Percentiles rank a stretch among this genome's conserved stretches.
Conservation (phyloP, 148 eudicot genomes). For the Salicornia ramosissima region DNA sequence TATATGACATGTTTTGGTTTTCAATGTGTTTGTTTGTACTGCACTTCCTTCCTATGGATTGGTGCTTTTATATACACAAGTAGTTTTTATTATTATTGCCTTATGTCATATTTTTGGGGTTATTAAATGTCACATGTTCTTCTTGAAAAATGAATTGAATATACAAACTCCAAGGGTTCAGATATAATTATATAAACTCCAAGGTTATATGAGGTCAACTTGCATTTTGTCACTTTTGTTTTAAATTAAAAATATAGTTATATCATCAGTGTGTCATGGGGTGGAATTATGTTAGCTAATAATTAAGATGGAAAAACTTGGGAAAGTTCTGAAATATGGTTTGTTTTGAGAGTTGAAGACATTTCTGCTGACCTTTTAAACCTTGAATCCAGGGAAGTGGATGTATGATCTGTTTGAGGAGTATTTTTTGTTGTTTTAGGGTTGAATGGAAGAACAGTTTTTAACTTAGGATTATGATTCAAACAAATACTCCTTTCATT, state of each 20-base stretch:
- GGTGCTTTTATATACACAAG: background rate
- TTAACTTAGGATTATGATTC: background rate
- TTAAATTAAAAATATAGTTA: background rate
- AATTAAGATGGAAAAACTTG: constrained; percentile 3
- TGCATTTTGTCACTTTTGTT: background rate
- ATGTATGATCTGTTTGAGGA: background rate
- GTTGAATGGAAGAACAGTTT: background rate
- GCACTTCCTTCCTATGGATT: background rate
- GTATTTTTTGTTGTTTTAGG: background rate
- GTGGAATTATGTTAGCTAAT: background rate
- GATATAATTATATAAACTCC: background rate
- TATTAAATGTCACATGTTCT: constrained; percentile 8
- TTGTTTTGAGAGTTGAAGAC: background rate
- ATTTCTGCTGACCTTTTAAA: background rate
- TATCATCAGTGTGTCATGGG: background rate
- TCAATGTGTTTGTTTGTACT: background rate
- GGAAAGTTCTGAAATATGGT: background rate
- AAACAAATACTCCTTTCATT: background rate
- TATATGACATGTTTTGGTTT: background rate
- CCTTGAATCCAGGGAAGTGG: background rate
- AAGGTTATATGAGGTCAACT: background rate
- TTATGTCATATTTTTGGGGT: background rate
- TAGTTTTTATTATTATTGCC: background rate
- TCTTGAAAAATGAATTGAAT: background rate
- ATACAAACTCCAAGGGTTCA: background rate